phyloP scores from a whole-genome alignment of 352 stramenopile genomes.

The Pythium chondricola region DNA sequence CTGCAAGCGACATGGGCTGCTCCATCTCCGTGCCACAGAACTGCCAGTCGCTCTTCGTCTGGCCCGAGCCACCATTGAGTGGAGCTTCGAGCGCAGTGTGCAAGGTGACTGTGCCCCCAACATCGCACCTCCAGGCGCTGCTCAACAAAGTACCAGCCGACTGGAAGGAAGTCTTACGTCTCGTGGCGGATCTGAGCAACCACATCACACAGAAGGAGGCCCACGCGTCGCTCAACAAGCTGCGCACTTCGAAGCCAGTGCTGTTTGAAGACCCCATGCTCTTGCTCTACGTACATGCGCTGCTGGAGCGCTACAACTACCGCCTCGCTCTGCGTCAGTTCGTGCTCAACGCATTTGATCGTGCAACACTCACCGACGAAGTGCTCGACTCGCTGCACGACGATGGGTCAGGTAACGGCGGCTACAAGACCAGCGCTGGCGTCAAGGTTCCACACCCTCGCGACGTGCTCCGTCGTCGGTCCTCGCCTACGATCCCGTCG shows the following conservation, averaged over 20 bases:
- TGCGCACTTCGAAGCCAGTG: constrained; percentile 55
- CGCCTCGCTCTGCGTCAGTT: constrained; percentile 81
- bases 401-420: constrained; percentile 17
- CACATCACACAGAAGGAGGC: constrained; percentile 89
- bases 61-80: constrained; percentile 34
- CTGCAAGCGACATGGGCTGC: constrained; percentile 54
- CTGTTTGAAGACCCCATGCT: constrained; percentile 84
- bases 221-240: constrained; percentile 77
- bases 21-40: constrained; percentile 82
- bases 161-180: constrained; percentile 71
- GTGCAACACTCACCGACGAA: constrained; percentile 61
- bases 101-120: constrained; percentile 54
- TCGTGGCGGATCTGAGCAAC: constrained; percentile 81
- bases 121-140: constrained; percentile 56
- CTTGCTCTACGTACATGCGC: constrained; percentile 71
- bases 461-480: constrained; percentile 58
- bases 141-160: constrained; percentile 64
- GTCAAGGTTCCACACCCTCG: constrained; percentile 41
- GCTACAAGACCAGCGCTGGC: constrained; percentile 35
- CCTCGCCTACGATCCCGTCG: constrained; percentile 82
- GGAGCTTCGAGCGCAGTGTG: constrained; percentile 17
- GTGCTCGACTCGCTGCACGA: constrained; percentile 61
- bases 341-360: constrained; percentile 81
- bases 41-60: constrained; percentile 76
- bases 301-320: constrained; percentile 84